Conservation (phyloP, 2,329 filamentous ascomycete genomes). For the Grosmannia serpens region DNA sequence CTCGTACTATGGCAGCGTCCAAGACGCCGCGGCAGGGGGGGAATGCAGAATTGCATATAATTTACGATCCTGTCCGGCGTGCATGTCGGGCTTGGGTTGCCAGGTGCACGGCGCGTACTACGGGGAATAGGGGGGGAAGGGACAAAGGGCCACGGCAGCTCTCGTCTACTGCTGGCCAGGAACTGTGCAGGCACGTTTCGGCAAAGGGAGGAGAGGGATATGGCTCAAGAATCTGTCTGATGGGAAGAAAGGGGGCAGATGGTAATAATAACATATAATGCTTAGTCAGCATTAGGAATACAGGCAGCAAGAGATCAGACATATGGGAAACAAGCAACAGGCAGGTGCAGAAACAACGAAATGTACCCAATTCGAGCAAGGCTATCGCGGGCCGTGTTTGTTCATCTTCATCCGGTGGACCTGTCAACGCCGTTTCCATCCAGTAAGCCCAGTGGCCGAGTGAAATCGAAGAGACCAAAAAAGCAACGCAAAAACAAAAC, state of each 20-base stretch:
- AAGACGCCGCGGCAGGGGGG: background rate
- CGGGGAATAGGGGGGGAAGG: background rate
- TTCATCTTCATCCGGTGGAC: background rate
- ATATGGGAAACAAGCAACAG: background rate
- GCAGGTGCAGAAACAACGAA: background rate
- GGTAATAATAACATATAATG: background rate
- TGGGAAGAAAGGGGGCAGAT: too few species aligned
- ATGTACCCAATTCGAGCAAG: background rate
- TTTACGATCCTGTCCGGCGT: slow-evolving; percentile 5
- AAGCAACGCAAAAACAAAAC: background rate
- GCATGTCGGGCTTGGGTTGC: slow-evolving; percentile 11
- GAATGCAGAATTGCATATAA: background rate
- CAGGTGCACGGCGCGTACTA: slow-evolving; percentile 9
- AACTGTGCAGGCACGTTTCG: background rate
- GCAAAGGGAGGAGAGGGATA: background rate
- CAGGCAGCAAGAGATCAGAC: background rate
- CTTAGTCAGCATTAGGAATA: background rate
- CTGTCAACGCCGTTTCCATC: background rate
- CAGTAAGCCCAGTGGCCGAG: background rate
- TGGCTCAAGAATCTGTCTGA: background rate
- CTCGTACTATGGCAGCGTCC: background rate
- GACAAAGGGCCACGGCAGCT: background rate
- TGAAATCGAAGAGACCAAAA: background rate
- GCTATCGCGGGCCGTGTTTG: background rate
- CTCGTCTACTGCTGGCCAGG: background rate